A percentile compares a stretch with the other conserved stretches of the same genome.
Evolutionary conservation across 495 filamentous ascomycete species (phyloP).

Genomic region (Wilcoxina mikolae): DNA sequence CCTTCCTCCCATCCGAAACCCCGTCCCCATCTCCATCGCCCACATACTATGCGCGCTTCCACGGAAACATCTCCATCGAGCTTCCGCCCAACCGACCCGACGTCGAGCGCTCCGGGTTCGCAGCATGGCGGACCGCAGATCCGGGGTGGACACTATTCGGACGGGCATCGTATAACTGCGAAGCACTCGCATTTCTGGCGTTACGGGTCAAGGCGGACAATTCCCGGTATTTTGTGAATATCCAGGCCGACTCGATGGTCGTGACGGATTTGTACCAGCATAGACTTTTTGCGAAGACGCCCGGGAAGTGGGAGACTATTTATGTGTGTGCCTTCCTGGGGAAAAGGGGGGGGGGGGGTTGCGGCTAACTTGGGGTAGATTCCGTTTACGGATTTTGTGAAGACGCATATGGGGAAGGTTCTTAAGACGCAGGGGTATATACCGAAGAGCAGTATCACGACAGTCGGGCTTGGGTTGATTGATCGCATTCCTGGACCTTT

Average conservation of each 20-base stretch:
- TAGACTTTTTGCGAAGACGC: slow-evolving; percentile 63
- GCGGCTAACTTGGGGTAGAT: slow-evolving; percentile 36
- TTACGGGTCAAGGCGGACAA: slow-evolving; percentile 86
- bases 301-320: slow-evolving; percentile 85
- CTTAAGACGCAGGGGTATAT: slow-evolving; percentile 85
- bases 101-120: slow-evolving; percentile 64
- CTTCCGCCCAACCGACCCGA: slow-evolving; percentile 60
- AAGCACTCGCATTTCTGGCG: slow-evolving; percentile 74
- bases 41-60: slow-evolving; percentile 54
- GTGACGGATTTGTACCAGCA: slow-evolving; percentile 94
- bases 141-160: slow-evolving; percentile 57
- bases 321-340: slow-evolving; percentile 12
- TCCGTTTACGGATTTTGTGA: slow-evolving; percentile 79
- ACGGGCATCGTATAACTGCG: slow-evolving; percentile 68
- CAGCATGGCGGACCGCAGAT: slow-evolving; percentile 66
- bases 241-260: slow-evolving; percentile 86
- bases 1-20: slow-evolving; percentile 21
- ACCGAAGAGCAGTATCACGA: slow-evolving; percentile 65
- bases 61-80: slow-evolving; percentile 74
- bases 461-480: slow-evolving; percentile 73
- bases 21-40: slow-evolving; percentile 30
- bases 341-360: neutral
- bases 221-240: slow-evolving; percentile 80
- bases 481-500: slow-evolving; percentile 78
- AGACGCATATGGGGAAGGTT: slow-evolving; percentile 80